Evolutionary conservation across 2,329 filamentous ascomycete genomes (phyloP).

Genomic region (Dactylellina parvicollis): DNA sequence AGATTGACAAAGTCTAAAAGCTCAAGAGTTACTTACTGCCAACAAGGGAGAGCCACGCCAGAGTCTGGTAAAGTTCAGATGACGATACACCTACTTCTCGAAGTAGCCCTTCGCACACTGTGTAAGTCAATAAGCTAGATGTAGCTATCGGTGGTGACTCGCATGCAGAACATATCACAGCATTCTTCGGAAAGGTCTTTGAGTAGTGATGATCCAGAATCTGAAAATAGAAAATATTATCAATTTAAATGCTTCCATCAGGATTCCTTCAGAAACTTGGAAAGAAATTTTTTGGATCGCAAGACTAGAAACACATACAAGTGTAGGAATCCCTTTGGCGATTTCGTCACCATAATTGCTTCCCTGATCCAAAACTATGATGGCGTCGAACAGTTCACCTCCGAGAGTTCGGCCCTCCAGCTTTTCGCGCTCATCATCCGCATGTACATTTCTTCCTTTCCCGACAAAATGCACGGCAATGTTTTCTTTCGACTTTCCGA

Average conservation of each 20-base stretch:
- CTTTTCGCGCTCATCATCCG: slow-evolving; percentile 65
- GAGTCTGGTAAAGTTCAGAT: slow-evolving; percentile 64
- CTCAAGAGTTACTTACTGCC: slow-evolving; percentile 66
- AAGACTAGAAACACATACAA: too few species aligned
- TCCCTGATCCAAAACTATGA: slow-evolving; percentile 65
- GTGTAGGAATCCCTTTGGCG: neutral
- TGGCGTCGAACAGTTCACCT: slow-evolving; percentile 66
- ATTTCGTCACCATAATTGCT: slow-evolving; percentile 8
- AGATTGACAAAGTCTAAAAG: too few species aligned
- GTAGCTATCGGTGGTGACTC: slow-evolving; percentile 73
- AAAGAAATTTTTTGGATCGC: too few species aligned
- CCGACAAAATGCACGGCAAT: slow-evolving; percentile 70
- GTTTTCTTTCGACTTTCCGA: slow-evolving; percentile 67
- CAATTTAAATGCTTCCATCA: neutral
- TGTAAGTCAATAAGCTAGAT: slow-evolving; percentile 71
- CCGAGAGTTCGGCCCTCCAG: slow-evolving; percentile 62
- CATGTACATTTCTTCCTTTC: slow-evolving; percentile 71
- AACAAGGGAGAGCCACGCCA: slow-evolving; percentile 72
- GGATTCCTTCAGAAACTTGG: neutral
- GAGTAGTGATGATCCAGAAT: slow-evolving; percentile 74
- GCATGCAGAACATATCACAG: slow-evolving; percentile 71
- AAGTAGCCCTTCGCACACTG: slow-evolving; percentile 65
- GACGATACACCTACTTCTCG: slow-evolving; percentile 64
- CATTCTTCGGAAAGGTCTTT: slow-evolving; percentile 69
- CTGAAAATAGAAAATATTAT: slow-evolving; percentile 58